phyloP scores from a whole-genome alignment of 331 rosid genomes.

The Acacia concinna region DNA sequence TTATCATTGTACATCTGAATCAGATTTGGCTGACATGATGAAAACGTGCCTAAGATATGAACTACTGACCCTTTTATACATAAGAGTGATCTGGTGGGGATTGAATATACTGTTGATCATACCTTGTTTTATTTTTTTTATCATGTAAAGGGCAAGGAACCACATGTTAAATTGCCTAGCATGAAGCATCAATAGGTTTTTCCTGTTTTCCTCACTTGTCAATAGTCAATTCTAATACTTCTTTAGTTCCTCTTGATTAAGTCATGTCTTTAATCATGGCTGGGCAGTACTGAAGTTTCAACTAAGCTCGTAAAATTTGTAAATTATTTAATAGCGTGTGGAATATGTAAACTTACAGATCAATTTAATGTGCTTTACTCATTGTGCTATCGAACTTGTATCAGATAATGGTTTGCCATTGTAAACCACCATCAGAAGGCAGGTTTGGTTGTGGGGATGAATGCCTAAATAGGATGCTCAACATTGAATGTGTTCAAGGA shows the following conservation, averaged over 20 bases:
- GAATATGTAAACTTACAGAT: slow-evolving; percentile 14
- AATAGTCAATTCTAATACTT: neutral
- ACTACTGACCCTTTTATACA: neutral
- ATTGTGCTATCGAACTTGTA: slow-evolving; percentile 24
- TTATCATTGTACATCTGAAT: neutral
- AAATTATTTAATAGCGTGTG: slow-evolving; percentile 8
- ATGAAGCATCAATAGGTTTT: neutral
- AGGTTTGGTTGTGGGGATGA: slow-evolving; percentile 89
- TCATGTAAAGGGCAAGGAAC: slow-evolving; percentile 3
- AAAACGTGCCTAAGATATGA: neutral
- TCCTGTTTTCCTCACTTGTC: slow-evolving; percentile 10
- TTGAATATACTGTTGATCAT: slow-evolving; percentile 1
- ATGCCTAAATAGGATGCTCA: slow-evolving; percentile 91
- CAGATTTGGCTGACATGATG: neutral
- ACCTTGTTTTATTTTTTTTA: neutral
- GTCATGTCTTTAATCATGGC: slow-evolving; percentile 24
- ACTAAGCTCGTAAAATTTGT: slow-evolving; percentile 20
- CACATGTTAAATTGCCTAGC: slow-evolving; percentile 11
- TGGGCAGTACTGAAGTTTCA: neutral
- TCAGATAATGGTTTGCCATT: slow-evolving; percentile 96
- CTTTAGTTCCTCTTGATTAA: slow-evolving; percentile 11
- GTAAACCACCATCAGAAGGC: slow-evolving; percentile 62
- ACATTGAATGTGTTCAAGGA: slow-evolving; percentile 85
- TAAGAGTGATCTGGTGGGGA: slow-evolving; percentile 16
- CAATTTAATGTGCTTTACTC: slow-evolving; percentile 23